Base-by-base conservation (phyloP, 768 basidiomycete genomes). In the Russula griseocarnosa region DNA sequence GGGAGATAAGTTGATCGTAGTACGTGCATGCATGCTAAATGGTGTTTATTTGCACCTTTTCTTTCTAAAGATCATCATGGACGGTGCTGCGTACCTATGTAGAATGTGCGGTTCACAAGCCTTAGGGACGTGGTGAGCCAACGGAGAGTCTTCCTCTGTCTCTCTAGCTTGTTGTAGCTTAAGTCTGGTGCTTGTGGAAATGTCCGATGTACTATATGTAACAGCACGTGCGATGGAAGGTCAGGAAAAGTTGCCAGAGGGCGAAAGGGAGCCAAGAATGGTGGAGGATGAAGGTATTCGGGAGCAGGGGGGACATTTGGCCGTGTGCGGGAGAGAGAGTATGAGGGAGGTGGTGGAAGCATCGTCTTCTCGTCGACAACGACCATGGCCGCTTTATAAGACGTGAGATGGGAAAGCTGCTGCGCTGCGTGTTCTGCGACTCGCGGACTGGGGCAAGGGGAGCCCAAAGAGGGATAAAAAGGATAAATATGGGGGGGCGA, bases 1-100 rank as follows among this genome's bases (percentile, higher is more conserved):
- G 84, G 82, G 49, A 93, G 77, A 73, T 91, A 92, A 0, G 84
- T 83, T 0, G 86, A 87, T 42, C 92, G 83, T 5, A 94, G 79
- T 65, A 92, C 81, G 68, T 92, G 85, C 90, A 91, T 92, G 74
- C 82, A 89, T 14, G 89, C 87, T 86, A 53, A 11, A 47, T 8
- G 24, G 28, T n/a, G 38, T 55, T 7, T 16, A 8, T n/a, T 24
- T 54, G 10, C 3, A 22, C 11, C 18, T 16, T 7, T 42, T 14
- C 20, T 1, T 40, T 40, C 32, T 32, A 16, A 14, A 53, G 28
- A 1, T 34, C 3, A 11, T 24, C 49, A 24, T 60, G 24, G 9
- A 28, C 6, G 56, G 32, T 61, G 36, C 26, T 26, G 68, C 79
- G 60, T 66, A 85, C 86, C 86, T n/a, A 86, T 79, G 73, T 90